Evolutionary conservation across 2,329 filamentous ascomycete genomes (phyloP).

Genomic region (Aurifilum marmelostoma): DNA sequence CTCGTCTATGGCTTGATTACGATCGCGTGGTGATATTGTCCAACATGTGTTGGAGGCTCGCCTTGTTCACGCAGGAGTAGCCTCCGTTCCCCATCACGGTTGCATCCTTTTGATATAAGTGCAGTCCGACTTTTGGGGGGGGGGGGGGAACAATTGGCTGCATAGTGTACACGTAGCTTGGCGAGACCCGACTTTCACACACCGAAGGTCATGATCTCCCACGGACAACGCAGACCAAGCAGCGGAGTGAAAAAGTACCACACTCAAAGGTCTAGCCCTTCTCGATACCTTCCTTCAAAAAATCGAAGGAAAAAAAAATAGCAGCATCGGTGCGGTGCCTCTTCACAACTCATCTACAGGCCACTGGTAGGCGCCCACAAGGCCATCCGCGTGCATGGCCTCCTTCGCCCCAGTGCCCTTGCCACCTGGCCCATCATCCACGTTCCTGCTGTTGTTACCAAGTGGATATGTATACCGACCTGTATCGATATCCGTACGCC

Average conservation of each 20-base stretch:
- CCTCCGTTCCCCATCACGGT: neutral
- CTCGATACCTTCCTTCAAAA: neutral
- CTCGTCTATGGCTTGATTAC: too few species aligned
- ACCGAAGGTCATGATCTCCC: neutral
- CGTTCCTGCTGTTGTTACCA: slow-evolving; percentile 22
- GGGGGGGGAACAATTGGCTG: neutral
- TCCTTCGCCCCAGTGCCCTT: neutral
- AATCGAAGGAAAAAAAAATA: too few species aligned
- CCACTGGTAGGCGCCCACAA: neutral
- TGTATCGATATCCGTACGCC: slow-evolving; percentile 21
- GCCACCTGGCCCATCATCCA: slow-evolving; percentile 11
- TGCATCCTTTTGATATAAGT: neutral
- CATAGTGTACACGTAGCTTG: neutral
- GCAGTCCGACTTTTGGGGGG: neutral
- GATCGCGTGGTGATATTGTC: too few species aligned
- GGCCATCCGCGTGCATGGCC: neutral
- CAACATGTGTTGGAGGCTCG: too few species aligned
- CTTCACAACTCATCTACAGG: slow-evolving; percentile 18
- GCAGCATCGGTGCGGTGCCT: neutral
- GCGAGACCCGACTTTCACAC: neutral
- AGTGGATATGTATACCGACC: slow-evolving; percentile 24
- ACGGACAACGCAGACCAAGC: neutral
- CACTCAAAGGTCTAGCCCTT: neutral
- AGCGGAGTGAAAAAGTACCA: neutral
- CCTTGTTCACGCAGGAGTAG: neutral